Conservation (phyloP, 1,139 yeast genomes). For the Yamadazyma songkhlaensis region DNA sequence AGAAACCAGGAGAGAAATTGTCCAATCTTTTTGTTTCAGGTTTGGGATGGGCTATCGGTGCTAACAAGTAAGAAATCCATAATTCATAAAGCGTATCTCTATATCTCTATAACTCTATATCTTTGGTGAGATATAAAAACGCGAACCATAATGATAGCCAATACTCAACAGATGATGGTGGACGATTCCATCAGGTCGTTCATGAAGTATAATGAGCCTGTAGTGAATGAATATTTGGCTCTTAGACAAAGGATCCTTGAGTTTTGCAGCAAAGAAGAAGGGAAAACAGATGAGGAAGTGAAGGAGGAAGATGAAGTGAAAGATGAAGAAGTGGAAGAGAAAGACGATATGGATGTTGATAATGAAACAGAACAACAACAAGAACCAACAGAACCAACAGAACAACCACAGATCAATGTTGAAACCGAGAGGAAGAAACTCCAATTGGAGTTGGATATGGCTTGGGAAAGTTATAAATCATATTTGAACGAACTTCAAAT, state of each 20-base stretch:
- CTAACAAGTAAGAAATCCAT: slow-evolving; percentile 21
- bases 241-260: slow-evolving; percentile 33
- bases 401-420: no score
- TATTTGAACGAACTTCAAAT: slow-evolving; percentile 25
- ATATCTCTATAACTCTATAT: no score
- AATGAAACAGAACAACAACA: not conserved
- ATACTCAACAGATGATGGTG: slow-evolving; percentile 31
- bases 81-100: not conserved
- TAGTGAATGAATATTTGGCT: slow-evolving; percentile 29
- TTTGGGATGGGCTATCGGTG: slow-evolving; percentile 68
- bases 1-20: slow-evolving; percentile 21
- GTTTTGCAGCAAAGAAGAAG: slow-evolving; percentile 9
- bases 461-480: slow-evolving; percentile 22
- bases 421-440: slow-evolving; percentile 14
- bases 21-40: slow-evolving; percentile 56
- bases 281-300: not conserved
- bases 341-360: not conserved
- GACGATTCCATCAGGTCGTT: slow-evolving; percentile 31
- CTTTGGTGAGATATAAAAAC: no score
- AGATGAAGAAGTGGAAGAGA: not conserved
- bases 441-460: slow-evolving; percentile 26
- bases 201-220: slow-evolving; percentile 34
- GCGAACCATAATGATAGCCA: slow-evolving; percentile 2
- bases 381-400: no score
- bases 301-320: not conserved